phyloP scores from a whole-genome alignment of 75 land plant genomes.

The Pseudotsuga menziesii region DNA sequence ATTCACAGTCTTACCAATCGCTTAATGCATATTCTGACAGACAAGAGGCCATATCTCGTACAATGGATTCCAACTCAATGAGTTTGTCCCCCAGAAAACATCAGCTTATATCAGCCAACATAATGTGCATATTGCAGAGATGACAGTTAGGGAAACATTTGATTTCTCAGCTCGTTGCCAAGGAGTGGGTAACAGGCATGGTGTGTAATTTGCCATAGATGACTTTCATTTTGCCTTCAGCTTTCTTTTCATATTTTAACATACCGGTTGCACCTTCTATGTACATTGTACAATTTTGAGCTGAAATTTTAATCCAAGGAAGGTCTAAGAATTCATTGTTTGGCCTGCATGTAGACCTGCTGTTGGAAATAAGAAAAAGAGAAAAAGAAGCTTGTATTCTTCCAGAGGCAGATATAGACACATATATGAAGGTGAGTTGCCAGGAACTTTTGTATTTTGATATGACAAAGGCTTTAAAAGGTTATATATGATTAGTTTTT shows the following conservation, averaged over 20 bases:
- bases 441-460: background rate
- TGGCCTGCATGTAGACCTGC: constrained; percentile 40
- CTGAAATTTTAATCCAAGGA: no score
- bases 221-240: no score
- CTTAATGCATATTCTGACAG: background rate
- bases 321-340: background rate
- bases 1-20: no score
- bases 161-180: constrained; percentile 15
- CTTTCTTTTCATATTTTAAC: no score
- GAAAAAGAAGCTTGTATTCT: constrained; percentile 67
- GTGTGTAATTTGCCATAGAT: background rate
- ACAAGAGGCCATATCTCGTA: background rate
- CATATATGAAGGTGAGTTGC: constrained; percentile 69
- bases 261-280: no score
- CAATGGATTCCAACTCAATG: constrained; percentile 9
- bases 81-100: constrained; percentile 17
- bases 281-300: no score
- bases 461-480: no score
- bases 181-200: constrained; percentile 10
- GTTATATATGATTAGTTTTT: no score
- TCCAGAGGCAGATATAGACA: constrained; percentile 82
- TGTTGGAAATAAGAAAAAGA: constrained; percentile 59
- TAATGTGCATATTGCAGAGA: constrained; percentile 13
- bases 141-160: constrained; percentile 16
- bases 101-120: constrained; percentile 15